A percentile compares a stretch with the other conserved stretches of the same genome.
Conservation (phyloP, 1,284 basidiomycete species). For the Trichosporon coremiiforme region DNA sequence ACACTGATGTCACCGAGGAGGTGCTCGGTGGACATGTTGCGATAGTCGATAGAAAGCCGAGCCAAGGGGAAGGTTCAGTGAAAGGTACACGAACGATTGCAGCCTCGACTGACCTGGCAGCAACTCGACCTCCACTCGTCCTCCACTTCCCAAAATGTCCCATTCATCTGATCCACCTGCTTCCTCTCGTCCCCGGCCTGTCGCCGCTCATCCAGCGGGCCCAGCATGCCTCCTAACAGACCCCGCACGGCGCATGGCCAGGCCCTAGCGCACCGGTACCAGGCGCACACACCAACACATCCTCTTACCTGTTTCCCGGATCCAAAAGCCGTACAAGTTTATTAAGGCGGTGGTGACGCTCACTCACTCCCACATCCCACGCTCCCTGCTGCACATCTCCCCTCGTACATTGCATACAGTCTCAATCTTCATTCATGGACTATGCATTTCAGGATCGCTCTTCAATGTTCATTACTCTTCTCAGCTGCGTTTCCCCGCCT, state of each 20-base stretch:
- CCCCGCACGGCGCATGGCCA: neutral
- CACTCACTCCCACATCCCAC: neutral
- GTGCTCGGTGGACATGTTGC: conserved; percentile 48
- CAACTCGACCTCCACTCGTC: conserved; percentile 10
- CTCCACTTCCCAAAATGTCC: conserved; percentile 13
- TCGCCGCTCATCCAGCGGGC: neutral
- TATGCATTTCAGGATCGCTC: conserved; percentile 11
- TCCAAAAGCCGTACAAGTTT: neutral
- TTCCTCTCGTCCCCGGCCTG: neutral
- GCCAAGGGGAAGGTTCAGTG: neutral
- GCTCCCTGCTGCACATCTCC: neutral
- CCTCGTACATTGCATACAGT: neutral
- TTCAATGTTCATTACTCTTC: conserved; percentile 3
- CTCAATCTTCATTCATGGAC: neutral
- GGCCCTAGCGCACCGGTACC: neutral
- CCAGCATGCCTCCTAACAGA: too few species aligned
- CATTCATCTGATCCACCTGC: neutral
- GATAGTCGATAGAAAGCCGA: neutral
- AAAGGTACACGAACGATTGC: conserved; percentile 12
- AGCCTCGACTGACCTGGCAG: neutral
- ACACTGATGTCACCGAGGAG: conserved; percentile 47
- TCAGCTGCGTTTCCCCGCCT: neutral
- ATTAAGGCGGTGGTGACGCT: neutral
- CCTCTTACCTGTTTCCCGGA: neutral
- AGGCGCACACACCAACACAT: too few species aligned